A percentile compares a stretch with the other conserved stretches of the same genome.
These are phyloP conservation scores for Lasiodiplodia hormozganensis DNA, from an alignment of 2,329 filamentous ascomycete species.

Conservation along the genomic window DNA sequence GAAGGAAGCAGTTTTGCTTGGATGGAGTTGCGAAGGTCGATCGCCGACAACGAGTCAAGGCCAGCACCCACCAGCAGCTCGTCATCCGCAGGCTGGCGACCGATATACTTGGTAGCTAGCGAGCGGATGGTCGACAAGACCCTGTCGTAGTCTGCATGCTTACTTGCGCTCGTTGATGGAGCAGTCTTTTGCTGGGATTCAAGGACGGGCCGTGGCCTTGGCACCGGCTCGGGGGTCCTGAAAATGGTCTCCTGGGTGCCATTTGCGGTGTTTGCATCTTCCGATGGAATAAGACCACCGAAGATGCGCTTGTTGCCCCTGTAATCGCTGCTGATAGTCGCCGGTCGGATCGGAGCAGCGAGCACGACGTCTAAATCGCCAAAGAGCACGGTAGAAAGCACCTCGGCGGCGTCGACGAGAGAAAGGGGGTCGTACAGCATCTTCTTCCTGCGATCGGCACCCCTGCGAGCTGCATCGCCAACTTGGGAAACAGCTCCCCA, in stretches of 20 bases:
- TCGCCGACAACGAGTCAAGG: not conserved
- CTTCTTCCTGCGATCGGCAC: not conserved
- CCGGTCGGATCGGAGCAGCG: not conserved
- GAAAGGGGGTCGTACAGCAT: not conserved
- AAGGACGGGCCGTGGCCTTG: no score
- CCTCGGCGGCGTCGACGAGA: not conserved
- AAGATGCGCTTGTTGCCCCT: not conserved
- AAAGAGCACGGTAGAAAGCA: not conserved
- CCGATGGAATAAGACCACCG: not conserved
- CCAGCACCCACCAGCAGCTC: not conserved
- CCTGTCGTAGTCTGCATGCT: no score
- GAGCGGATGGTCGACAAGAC: not conserved
- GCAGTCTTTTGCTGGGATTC: no score
- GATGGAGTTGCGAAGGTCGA: not conserved
- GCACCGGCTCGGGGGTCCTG: no score
- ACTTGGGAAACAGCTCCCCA: not conserved
- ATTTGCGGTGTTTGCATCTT: no score
- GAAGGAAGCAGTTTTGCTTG: not conserved
- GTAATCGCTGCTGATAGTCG: not conserved
- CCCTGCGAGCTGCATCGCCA: not conserved
- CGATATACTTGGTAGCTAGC: not conserved
- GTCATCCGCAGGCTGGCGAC: not conserved
- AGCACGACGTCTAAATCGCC: not conserved
- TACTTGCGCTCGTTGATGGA: no score
- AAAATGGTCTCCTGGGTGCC: no score